Evolutionary conservation across 768 basidiomycete genomes (phyloP).

Genomic region (Megacollybia marginata): DNA sequence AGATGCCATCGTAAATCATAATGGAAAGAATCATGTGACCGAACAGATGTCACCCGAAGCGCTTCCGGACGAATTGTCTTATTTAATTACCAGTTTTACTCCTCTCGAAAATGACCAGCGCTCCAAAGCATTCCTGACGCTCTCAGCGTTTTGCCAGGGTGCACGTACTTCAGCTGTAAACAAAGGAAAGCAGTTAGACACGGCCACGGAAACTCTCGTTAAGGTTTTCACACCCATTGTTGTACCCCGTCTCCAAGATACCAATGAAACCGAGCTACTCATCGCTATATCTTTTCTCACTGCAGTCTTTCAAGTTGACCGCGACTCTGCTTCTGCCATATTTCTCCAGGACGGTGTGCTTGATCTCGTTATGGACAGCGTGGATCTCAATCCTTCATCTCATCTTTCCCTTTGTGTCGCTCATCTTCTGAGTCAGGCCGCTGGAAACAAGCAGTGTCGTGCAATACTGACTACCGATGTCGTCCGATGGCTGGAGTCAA

Average conservation of each 20-base stretch:
- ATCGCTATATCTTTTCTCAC: slow-evolving; percentile 58
- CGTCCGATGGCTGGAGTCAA: slow-evolving; percentile 59
- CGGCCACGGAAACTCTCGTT: slow-evolving; percentile 41
- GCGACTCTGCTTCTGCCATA: slow-evolving; percentile 55
- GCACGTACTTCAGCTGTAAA: slow-evolving; percentile 31
- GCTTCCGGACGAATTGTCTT: slow-evolving; percentile 48
- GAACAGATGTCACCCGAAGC: too few species aligned
- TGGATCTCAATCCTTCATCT: slow-evolving; percentile 53
- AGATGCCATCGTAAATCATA: too few species aligned
- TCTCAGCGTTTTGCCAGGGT: slow-evolving; percentile 64
- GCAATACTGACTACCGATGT: slow-evolving; percentile 48
- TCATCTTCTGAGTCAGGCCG: slow-evolving; percentile 69
- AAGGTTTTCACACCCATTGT: slow-evolving; percentile 45
- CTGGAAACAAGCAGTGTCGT: slow-evolving; percentile 68
- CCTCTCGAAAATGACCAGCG: slow-evolving; percentile 39
- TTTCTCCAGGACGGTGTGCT: slow-evolving; percentile 57
- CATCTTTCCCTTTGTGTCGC: slow-evolving; percentile 54
- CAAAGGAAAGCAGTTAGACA: slow-evolving; percentile 32
- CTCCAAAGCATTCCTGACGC: slow-evolving; percentile 63
- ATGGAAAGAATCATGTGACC: not conserved
- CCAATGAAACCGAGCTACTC: slow-evolving; percentile 44
- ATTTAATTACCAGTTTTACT: slow-evolving; percentile 44
- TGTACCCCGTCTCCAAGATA: slow-evolving; percentile 43
- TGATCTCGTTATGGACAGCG: slow-evolving; percentile 59
- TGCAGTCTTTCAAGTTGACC: slow-evolving; percentile 84